Evolutionary conservation across 2,329 filamentous ascomycete species (phyloP).

Genomic region (Septoria linicola): DNA sequence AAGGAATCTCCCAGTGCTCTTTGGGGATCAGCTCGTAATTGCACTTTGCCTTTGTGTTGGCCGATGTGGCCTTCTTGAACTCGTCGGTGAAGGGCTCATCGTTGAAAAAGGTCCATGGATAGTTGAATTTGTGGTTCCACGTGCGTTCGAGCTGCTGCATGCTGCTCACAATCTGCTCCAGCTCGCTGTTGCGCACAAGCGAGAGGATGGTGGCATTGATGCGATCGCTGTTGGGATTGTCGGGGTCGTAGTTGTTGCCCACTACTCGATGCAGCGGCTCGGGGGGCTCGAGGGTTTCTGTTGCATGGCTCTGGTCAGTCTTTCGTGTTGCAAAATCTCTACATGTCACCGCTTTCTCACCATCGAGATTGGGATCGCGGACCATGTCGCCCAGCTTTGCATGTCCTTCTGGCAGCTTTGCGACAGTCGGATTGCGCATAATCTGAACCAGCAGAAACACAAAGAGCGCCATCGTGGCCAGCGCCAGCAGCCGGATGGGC

Average conservation of each 20-base stretch:
- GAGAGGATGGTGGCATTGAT: constrained; percentile 92
- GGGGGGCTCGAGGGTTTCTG: constrained; percentile 71
- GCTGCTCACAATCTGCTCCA: constrained; percentile 77
- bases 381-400: constrained; percentile 60
- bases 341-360: constrained; percentile 52
- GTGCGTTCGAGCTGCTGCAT: constrained; percentile 91
- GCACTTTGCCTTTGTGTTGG: constrained; percentile 83
- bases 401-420: constrained; percentile 37
- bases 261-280: constrained; percentile 68
- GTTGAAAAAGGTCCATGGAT: constrained; percentile 99
- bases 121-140: constrained; percentile 99
- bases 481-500: constrained; percentile 76
- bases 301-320: not conserved
- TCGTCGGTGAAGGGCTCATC: constrained; percentile 90
- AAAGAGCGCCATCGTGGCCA: constrained; percentile 69
- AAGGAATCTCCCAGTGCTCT: constrained; percentile 89
- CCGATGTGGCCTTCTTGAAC: constrained; percentile 80
- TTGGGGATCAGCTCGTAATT: constrained; percentile 86
- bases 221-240: constrained; percentile 72
- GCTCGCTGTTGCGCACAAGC: constrained; percentile 87
- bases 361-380: constrained; percentile 81
- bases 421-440: constrained; percentile 56
- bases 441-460: constrained; percentile 77
- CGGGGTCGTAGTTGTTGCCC: constrained; percentile 73
- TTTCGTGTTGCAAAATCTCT: not conserved